Evolutionary conservation across 371 early-diverging fungal species (phyloP).

Genomic region (Sporodiniella umbellata): DNA sequence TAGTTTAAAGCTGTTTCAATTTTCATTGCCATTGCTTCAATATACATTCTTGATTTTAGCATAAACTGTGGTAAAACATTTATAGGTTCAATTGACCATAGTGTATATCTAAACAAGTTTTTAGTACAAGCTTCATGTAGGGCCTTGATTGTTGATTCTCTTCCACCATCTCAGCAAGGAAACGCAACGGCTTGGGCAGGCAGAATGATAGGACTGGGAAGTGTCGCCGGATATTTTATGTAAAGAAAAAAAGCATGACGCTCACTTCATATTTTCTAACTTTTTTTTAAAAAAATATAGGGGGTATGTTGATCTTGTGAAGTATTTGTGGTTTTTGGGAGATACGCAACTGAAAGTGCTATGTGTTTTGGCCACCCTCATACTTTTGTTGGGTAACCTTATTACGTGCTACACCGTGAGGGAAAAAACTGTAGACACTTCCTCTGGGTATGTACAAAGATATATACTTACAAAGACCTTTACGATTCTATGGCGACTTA

Average conservation of each 20-base stretch:
- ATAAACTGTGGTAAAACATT: constrained; percentile 74
- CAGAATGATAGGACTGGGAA: constrained; percentile 88
- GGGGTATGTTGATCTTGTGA: constrained; percentile 79
- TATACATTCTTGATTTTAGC: constrained; percentile 89
- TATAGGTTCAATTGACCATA: background rate
- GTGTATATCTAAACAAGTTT: background rate
- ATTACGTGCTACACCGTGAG: constrained; percentile 67
- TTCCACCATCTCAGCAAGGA: constrained; percentile 80
- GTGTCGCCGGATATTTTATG: constrained; percentile 84
- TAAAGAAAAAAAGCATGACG: constrained; percentile 12
- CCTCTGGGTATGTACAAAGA: background rate
- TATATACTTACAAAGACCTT: background rate
- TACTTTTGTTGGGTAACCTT: constrained; percentile 58
- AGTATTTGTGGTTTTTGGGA: constrained; percentile 71
- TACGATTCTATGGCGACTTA: no score
- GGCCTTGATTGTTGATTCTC: constrained; percentile 84
- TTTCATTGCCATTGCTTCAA: constrained; percentile 71
- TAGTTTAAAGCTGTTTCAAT: constrained; percentile 50
- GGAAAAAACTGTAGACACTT: constrained; percentile 37
- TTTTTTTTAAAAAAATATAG: no score
- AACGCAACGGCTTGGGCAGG: constrained; percentile 90
- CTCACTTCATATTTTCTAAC: background rate
- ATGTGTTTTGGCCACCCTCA: constrained; percentile 67
- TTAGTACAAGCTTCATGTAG: constrained; percentile 83
- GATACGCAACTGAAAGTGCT: constrained; percentile 81